Percentiles rank a stretch among this genome's conserved stretches.
Evolutionary conservation across 176 grass and related monocot genomes (phyloP).

Genomic region (Otatea glauca): DNA sequence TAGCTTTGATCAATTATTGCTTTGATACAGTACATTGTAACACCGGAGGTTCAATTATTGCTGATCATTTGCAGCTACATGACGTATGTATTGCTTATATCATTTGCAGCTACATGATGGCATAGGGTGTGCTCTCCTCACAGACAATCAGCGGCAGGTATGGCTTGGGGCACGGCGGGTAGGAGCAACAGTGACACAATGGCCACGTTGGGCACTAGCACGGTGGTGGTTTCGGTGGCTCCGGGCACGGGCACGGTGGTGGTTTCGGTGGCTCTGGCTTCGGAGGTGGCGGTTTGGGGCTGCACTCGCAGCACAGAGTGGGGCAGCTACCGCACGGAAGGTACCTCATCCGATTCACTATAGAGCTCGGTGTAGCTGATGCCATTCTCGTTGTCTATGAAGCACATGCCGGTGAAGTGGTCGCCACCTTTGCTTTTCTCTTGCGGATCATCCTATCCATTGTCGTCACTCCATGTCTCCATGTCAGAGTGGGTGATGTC

Average conservation of each 20-base stretch:
- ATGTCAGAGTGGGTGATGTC: too few species aligned
- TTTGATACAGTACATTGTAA: not conserved
- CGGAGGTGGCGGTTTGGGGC: not conserved
- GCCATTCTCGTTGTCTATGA: too few species aligned
- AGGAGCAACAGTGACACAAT: constrained; percentile 30
- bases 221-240: not conserved
- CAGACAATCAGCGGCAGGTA: constrained; percentile 29
- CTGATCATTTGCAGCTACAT: too few species aligned
- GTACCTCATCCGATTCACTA: too few species aligned
- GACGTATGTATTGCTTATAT: too few species aligned
- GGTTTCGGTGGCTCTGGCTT: not conserved
- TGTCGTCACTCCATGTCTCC: too few species aligned
- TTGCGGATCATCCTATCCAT: too few species aligned
- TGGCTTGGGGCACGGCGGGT: constrained; percentile 19
- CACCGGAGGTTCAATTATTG: not conserved
- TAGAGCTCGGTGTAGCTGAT: too few species aligned
- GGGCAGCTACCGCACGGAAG: constrained; percentile 2
- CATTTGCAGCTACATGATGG: constrained; percentile 40
- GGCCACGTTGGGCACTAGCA: constrained; percentile 38
- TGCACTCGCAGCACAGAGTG: not conserved
- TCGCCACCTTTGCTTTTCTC: too few species aligned
- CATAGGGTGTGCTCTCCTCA: constrained; percentile 35
- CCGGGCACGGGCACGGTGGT: too few species aligned
- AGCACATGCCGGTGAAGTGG: too few species aligned
- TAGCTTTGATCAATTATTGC: too few species aligned